These are phyloP conservation scores for Prunella vulgaris DNA, from an alignment of 257 asterid genomes.

Conservation along the genomic window DNA sequence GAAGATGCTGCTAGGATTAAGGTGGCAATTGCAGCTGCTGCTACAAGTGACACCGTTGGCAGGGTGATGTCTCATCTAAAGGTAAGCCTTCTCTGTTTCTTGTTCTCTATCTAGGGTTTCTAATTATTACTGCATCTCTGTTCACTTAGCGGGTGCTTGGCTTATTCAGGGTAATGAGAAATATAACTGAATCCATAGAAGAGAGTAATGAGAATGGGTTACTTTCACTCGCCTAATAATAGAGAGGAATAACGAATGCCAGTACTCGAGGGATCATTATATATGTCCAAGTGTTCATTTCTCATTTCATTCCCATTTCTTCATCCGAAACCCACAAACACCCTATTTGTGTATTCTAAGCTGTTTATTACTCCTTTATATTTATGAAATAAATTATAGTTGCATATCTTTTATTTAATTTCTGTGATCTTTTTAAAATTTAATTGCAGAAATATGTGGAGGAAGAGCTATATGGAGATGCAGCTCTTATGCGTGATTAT, in stretches of 20 bases:
- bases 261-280: background rate
- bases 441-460: constrained; percentile 65
- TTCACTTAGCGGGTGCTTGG: background rate
- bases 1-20: constrained; percentile 88
- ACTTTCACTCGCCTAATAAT: background rate
- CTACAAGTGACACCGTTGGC: constrained; percentile 81
- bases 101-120: too few relatives aligned
- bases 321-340: background rate
- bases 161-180: background rate
- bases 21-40: constrained; percentile 95
- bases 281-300: background rate
- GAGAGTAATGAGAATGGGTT: background rate
- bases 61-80: constrained; percentile 71
- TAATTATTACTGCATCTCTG: constrained; percentile 2
- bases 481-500: constrained; percentile 78
- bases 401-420: constrained; percentile 9
- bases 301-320: background rate
- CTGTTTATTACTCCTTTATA: background rate
- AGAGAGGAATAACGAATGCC: background rate
- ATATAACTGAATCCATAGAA: background rate
- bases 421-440: constrained; percentile 20
- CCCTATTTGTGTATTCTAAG: background rate
- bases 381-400: constrained; percentile 8
- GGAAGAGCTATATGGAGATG: constrained; percentile 82
- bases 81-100: constrained; percentile 36